A percentile compares a stretch with the other conserved stretches of the same genome.
Evolutionary conservation across 2,329 filamentous ascomycete genomes (phyloP).

Genomic region (Aspergillus jensenii): DNA sequence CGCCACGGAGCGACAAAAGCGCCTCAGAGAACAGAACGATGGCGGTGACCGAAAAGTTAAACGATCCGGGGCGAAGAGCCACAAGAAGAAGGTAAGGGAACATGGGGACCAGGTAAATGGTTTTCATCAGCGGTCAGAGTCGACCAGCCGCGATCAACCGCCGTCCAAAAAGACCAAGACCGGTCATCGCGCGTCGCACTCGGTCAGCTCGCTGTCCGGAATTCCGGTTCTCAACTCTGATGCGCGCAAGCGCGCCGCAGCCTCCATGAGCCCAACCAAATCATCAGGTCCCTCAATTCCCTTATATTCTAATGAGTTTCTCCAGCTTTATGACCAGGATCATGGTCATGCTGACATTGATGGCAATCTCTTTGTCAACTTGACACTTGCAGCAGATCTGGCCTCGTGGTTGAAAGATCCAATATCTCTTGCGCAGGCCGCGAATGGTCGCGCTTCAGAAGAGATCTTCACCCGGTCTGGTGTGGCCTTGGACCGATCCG

Average conservation of each 20-base stretch:
- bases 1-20: constrained; percentile 70
- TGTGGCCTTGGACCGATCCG: constrained; percentile 54
- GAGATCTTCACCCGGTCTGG: constrained; percentile 71
- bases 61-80: constrained; percentile 72
- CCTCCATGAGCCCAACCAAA: constrained; percentile 72
- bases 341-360: constrained; percentile 58
- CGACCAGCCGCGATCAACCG: constrained; percentile 50
- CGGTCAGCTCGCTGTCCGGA: constrained; percentile 66
- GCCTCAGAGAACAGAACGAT: constrained; percentile 59
- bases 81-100: constrained; percentile 86
- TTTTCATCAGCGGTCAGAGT: constrained; percentile 60
- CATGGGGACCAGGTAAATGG: constrained; percentile 44
- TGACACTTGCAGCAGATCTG: constrained; percentile 72
- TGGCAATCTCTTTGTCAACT: constrained; percentile 75
- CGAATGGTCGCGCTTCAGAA: constrained; percentile 60
- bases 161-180: constrained; percentile 77
- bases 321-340: constrained; percentile 69
- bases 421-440: constrained; percentile 65
- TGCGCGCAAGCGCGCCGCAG: constrained; percentile 61
- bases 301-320: constrained; percentile 73
- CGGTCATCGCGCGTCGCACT: constrained; percentile 76
- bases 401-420: constrained; percentile 77
- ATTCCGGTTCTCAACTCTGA: constrained; percentile 65
- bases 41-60: constrained; percentile 70
- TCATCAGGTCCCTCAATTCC: constrained; percentile 59